phyloP scores from a whole-genome alignment of 2,329 filamentous ascomycete genomes.

The Phialophora macrospora region DNA sequence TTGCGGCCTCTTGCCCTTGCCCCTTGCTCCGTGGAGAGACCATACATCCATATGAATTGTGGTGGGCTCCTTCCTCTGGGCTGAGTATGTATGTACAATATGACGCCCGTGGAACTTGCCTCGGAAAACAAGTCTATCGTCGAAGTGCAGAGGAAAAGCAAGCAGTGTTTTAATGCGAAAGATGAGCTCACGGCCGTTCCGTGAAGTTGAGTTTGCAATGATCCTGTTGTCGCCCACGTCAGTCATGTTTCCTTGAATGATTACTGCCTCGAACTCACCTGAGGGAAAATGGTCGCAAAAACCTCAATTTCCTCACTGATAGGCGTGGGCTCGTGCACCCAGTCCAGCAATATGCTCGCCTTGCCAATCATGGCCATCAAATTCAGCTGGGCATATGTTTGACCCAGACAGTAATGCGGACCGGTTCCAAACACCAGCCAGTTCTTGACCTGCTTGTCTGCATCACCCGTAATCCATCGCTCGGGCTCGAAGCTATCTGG shows the following conservation, averaged over 20 bases:
- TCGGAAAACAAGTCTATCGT: conserved; percentile 19
- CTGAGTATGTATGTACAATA: conserved; percentile 19
- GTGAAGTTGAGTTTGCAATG: conserved; percentile 80
- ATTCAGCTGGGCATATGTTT: conserved; percentile 88
- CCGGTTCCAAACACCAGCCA: conserved; percentile 95
- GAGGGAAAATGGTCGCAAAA: conserved; percentile 97
- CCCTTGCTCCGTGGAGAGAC: not conserved
- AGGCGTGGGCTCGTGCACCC: conserved; percentile 84
- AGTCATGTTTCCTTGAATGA: conserved; percentile 7
- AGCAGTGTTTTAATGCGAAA: not conserved
- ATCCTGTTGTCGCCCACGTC: conserved; percentile 64
- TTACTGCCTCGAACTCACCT: conserved; percentile 63
- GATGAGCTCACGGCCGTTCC: conserved; percentile 45
- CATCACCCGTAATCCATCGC: conserved; percentile 86
- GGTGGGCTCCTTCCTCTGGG: not conserved
- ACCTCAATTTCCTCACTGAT: conserved; percentile 94
- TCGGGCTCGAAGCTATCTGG: conserved; percentile 90
- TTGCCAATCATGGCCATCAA: conserved; percentile 89
- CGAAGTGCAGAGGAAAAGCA: conserved; percentile 24
- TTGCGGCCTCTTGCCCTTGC: not conserved
- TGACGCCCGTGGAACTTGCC: not conserved
- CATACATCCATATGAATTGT: not conserved
- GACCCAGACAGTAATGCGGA: conserved; percentile 94
- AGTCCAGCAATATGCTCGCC: conserved; percentile 83
- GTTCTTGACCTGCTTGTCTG: conserved; percentile 92